Percentiles rank a stretch among this genome's conserved stretches.
Conservation (phyloP, 2,329 filamentous ascomycete species). For the Leptodontidium sp. region DNA sequence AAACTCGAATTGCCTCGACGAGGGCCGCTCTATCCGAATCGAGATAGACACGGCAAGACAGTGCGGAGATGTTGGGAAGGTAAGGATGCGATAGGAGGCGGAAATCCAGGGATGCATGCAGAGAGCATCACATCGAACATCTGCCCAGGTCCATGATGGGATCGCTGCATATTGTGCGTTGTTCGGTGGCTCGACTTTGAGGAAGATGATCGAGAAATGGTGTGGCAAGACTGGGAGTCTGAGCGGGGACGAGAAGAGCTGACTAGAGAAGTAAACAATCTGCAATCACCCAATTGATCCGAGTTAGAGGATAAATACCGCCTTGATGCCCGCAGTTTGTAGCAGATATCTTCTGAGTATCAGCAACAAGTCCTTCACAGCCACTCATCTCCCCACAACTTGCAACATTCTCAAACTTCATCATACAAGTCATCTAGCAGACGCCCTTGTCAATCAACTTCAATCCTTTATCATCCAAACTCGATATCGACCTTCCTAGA, state of each 20-base stretch:
- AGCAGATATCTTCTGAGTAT: constrained; percentile 35
- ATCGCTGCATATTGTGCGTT: constrained; percentile 41
- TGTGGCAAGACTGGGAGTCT: constrained; percentile 23
- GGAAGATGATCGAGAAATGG: constrained; percentile 24
- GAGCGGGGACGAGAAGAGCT: constrained; percentile 20
- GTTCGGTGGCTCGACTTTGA: constrained; percentile 38
- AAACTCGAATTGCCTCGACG: constrained; percentile 19
- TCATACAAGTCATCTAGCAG: not conserved
- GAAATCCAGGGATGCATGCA: constrained; percentile 18
- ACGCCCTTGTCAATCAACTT: constrained; percentile 17
- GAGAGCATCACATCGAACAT: constrained; percentile 17
- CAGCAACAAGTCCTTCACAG: constrained; percentile 38
- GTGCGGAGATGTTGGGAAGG: constrained; percentile 6
- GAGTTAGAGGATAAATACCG: constrained; percentile 42
- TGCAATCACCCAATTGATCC: constrained; percentile 17
- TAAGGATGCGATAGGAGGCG: constrained; percentile 23
- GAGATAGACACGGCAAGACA: constrained; percentile 24
- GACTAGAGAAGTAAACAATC: constrained; percentile 3
- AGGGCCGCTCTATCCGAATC: constrained; percentile 28
- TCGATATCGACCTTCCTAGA: constrained; percentile 20
- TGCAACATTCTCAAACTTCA: constrained; percentile 32
- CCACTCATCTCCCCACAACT: constrained; percentile 32
- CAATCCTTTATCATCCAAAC: not conserved
- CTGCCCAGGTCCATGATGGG: constrained; percentile 27
- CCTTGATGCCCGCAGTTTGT: constrained; percentile 26